Base-by-base conservation (phyloP, 768 basidiomycete species). In the Asterophora lycoperdoides region DNA sequence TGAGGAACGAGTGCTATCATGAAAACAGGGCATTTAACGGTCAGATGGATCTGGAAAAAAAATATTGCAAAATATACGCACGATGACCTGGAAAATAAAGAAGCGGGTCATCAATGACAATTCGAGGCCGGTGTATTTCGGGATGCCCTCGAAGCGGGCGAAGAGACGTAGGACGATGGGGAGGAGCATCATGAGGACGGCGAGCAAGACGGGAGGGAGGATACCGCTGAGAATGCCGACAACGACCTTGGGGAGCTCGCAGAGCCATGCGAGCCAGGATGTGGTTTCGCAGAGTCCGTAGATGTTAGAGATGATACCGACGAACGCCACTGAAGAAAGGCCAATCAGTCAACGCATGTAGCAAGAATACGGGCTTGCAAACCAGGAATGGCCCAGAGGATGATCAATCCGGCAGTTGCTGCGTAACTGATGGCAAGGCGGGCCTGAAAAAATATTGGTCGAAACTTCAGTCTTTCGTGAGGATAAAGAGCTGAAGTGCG, bases 21-120 rank as follows among this genome's bases (percentile, higher is more conserved):
- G 32, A 38, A 40, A 11, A 33, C 44, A 18, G 5, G 8, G 17
- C 34, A 10, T 10, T 29, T 30, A 19, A 35, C 2, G n/a, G n/a
- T n/a, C 9, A 42, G 32, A 11, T 19, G 32, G 0, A 23, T 8
- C 6, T 26, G 14, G 1, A 8, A 2, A 26, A 30, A 15, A 41
- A 23, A 54, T 18, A 13, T 28, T 15, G 54, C 23, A 18, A 38
- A 1, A 30, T 4, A 18, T 19, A 80, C 90, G 55, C 67, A 94
- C 91, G 45, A 96, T 69, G 41, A 94, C 89, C 70, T 89, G 86
- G 77, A 96, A 96, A 54, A 91, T 71, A 71, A 95, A 95, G 70
- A 77, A 98, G 17, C 96, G 75, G 1, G 82, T 84, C 94, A 97
- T 96, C 60, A 99, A 67, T 44, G 86, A 89, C 4, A 96, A 76